Percentiles rank a stretch among this genome's conserved stretches.
Evolutionary conservation across 2,329 filamentous ascomycete genomes (phyloP).

Genomic region (Fusarium keratoplasticum): DNA sequence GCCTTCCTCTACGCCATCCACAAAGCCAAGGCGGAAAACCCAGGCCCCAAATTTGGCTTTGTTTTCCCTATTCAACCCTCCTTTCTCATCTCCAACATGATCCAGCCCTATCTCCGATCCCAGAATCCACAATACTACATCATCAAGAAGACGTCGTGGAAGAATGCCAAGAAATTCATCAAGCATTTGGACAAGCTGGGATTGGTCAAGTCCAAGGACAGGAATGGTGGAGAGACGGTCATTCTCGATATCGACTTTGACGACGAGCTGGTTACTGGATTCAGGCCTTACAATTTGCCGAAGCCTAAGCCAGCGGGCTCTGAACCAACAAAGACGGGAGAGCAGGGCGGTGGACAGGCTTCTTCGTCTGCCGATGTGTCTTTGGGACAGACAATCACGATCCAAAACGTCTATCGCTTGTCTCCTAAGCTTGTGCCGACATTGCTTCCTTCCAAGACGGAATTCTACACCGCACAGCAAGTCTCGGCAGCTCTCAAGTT

Average conservation of each 20-base stretch:
- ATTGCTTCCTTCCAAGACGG: conserved; percentile 36
- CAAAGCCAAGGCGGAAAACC: conserved; percentile 28
- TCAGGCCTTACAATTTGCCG: conserved; percentile 36
- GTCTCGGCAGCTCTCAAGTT: conserved; percentile 35
- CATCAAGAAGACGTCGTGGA: conserved; percentile 42
- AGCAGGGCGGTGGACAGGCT: background rate
- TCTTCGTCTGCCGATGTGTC: conserved; percentile 13
- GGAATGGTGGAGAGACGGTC: conserved; percentile 39
- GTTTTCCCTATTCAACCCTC: conserved; percentile 39
- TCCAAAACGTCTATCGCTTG: conserved; percentile 35
- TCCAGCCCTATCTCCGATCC: conserved; percentile 37
- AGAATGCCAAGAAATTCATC: conserved; percentile 40
- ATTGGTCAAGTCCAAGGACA: conserved; percentile 31
- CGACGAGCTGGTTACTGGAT: conserved; percentile 14
- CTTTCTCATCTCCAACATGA: conserved; percentile 39
- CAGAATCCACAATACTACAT: conserved; percentile 31
- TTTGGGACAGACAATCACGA: conserved; percentile 15
- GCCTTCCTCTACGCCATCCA: conserved; percentile 37
- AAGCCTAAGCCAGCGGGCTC: conserved; percentile 4
- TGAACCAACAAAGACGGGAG: background rate
- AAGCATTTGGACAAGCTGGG: conserved; percentile 33
- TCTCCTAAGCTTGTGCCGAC: conserved; percentile 35
- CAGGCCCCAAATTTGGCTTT: conserved; percentile 27
- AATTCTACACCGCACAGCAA: conserved; percentile 32
- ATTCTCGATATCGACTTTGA: conserved; percentile 40